Evolutionary conservation across 2,329 filamentous ascomycete genomes (phyloP), one percentile per base, ranked within the genome.

Genomic region (Massarina eburnea): DNA sequence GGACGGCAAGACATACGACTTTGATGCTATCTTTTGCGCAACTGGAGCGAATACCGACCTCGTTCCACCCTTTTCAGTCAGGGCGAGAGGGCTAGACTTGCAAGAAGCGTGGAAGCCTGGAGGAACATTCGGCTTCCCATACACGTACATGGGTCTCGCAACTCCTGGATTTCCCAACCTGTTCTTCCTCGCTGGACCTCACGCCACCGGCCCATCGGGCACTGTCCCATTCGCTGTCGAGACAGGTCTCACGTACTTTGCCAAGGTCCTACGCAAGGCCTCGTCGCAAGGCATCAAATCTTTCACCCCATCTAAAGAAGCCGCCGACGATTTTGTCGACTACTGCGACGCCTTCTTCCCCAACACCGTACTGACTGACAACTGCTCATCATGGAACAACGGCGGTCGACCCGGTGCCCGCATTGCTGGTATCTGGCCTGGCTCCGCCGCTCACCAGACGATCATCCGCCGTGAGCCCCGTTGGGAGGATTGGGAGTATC

Each of bases 321-420:
- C 86, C 0, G 72, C 85, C 0, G 83, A 87, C 32, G 84, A 88
- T 55, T 86, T 85, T 51, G 68, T 81, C 9, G 76, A 78, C 41
- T 85, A 84, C 64, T 74, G 73, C 35, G 78, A 80, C 48, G 66
- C 68, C 0, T 80, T 78, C 59, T 64, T 64, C 36, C 74, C 76
- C 1, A 73, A 71, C 12, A 80, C 76, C 2, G 77, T 79, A 29
- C 66, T 85, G 45, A 75, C 76, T 0, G 81, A 85, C 41, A 79
- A 81, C 45, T 89, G 86, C 62, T 82, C 80, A 32, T 85, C 81
- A 0, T 89, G 86, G 86, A 86, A 86, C 48, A 89, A 89, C 48
- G 82, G 85, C 10, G 70, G 71, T 5, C 17, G 53, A 2, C 79
- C 84, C 0, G 85, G 84, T 0, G 79, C 76, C 0, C 72, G 84